phyloP scores from a whole-genome alignment of 208 protist genomes.

The Trypanosoma mega region DNA sequence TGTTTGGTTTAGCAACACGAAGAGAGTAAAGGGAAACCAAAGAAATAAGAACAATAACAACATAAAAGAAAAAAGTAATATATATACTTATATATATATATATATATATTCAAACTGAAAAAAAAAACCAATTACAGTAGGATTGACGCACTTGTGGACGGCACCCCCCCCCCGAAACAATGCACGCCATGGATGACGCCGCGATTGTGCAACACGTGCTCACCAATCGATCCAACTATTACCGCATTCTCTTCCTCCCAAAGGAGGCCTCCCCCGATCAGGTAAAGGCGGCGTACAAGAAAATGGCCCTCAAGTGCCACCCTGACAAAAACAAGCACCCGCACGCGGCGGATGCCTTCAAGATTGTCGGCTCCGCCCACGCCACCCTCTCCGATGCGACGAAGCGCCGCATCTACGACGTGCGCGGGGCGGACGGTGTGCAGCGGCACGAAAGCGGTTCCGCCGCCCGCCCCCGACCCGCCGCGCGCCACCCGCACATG shows the following conservation, averaged over 20 bases:
- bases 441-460: slow-evolving; percentile 77
- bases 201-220: slow-evolving; percentile 80
- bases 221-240: slow-evolving; percentile 73
- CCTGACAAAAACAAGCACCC: slow-evolving; percentile 90
- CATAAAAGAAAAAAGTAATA: slow-evolving; percentile 1
- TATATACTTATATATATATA: background rate
- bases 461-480: slow-evolving; percentile 15
- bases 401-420: slow-evolving; percentile 85
- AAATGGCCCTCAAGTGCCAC: slow-evolving; percentile 86
- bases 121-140: background rate
- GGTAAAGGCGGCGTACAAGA: slow-evolving; percentile 87
- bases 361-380: slow-evolving; percentile 81
- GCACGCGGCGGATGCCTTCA: slow-evolving; percentile 86
- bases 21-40: slow-evolving; percentile 7
- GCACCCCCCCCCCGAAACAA: slow-evolving; percentile 25
- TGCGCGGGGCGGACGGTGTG: slow-evolving; percentile 71
- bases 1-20: slow-evolving; percentile 8
- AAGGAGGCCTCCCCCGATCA: slow-evolving; percentile 50
- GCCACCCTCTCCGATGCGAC: slow-evolving; percentile 62
- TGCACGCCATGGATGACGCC: slow-evolving; percentile 64
- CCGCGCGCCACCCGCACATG: slow-evolving; percentile 11
- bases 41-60: slow-evolving; percentile 8
- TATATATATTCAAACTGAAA: slow-evolving; percentile 2
- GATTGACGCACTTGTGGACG: too few species aligned
- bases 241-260: slow-evolving; percentile 75